A percentile compares a stretch with the other conserved stretches of the same genome.
These are phyloP conservation scores for Emiliania huxleyi DNA, from an alignment of 78 protist genomes.

Conservation along the genomic window DNA sequence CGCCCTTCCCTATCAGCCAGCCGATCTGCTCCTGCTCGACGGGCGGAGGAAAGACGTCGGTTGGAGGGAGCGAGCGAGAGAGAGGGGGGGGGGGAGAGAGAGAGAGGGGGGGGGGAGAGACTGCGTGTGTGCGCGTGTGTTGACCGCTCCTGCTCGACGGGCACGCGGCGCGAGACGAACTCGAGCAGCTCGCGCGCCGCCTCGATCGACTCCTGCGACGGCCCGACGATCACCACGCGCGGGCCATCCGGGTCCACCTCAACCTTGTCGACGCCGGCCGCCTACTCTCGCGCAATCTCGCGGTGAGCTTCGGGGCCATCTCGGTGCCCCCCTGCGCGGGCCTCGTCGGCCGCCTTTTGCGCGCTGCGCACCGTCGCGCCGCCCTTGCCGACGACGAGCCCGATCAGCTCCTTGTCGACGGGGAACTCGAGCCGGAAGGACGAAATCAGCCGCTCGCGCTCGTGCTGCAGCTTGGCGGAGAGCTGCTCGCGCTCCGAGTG, in stretches of 20 bases:
- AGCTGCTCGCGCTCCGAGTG: not conserved
- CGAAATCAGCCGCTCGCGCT: not conserved
- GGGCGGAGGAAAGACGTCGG: too few relatives aligned
- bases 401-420: not conserved
- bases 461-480: not conserved
- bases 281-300: too few relatives aligned
- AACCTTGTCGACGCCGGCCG: not conserved
- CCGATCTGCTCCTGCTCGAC: not conserved
- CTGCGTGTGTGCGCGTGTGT: too few relatives aligned
- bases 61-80: too few relatives aligned
- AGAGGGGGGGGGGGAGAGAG: too few relatives aligned
- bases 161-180: not conserved
- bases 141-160: not conserved
- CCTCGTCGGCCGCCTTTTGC: not conserved
- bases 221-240: not conserved
- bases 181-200: slow-evolving; percentile 6
- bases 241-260: not conserved
- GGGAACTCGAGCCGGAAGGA: not conserved
- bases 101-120: too few relatives aligned
- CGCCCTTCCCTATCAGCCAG: not conserved
- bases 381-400: not conserved
- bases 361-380: not conserved
- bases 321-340: not conserved
- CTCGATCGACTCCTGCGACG: not conserved
- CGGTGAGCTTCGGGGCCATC: too few relatives aligned